phyloP scores from a whole-genome alignment of 495 filamentous ascomycete species.

The Neurospora cerealis region DNA sequence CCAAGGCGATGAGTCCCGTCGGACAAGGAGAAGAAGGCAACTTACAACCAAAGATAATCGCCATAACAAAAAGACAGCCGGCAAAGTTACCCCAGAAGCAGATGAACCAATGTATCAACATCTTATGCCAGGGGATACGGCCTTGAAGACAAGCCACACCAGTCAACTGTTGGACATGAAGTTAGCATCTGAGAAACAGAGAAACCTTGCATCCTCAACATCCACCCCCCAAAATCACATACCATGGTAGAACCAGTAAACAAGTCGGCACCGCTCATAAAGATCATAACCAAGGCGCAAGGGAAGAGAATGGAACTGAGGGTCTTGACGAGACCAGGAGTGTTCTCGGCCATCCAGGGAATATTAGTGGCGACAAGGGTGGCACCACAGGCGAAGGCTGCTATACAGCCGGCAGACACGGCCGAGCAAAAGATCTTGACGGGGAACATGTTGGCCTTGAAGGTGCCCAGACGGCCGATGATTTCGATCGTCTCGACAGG shows the following conservation, averaged over 20 bases:
- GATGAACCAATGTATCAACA: constrained; percentile 45
- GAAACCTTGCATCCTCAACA: background rate
- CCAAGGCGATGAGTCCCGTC: background rate
- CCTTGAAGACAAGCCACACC: constrained; percentile 45
- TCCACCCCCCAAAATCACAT: background rate
- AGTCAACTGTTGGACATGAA: constrained; percentile 31
- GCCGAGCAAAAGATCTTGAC: constrained; percentile 47
- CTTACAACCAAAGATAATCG: constrained; percentile 49
- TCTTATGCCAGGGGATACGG: constrained; percentile 36
- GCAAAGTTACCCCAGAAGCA: constrained; percentile 52
- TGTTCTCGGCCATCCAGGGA: constrained; percentile 53
- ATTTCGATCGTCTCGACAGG: constrained; percentile 37
- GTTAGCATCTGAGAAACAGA: background rate
- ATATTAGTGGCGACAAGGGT: constrained; percentile 41
- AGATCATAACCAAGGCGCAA: constrained; percentile 48
- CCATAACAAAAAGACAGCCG: constrained; percentile 48
- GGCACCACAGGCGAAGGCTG: constrained; percentile 45
- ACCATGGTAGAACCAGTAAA: constrained; percentile 53
- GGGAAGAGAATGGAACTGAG: constrained; percentile 48
- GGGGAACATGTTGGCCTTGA: constrained; percentile 42
- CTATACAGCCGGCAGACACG: constrained; percentile 41
- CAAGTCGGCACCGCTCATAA: constrained; percentile 50
- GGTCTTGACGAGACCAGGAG: constrained; percentile 47
- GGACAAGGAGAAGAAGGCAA: constrained; percentile 1
- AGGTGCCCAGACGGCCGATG: constrained; percentile 33